Conservation (phyloP, 108 stramenopile genomes). For the Tribonema minus region DNA sequence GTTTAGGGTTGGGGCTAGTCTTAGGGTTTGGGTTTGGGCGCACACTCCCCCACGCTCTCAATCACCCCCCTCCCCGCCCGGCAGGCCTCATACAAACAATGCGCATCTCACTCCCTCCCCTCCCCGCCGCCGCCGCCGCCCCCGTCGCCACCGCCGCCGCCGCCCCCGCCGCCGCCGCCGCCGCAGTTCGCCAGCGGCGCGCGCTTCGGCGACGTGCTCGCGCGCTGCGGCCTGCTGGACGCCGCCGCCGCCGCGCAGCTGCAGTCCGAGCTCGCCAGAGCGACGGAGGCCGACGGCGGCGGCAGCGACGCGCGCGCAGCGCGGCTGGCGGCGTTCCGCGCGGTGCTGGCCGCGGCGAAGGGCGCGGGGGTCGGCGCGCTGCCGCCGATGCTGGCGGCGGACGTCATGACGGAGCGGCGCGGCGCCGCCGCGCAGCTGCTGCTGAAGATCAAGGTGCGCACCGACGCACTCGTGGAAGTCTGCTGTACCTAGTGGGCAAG, state of each 20-base stretch:
- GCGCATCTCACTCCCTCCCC: too few relatives aligned
- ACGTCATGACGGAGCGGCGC: background rate
- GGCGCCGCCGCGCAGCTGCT: background rate
- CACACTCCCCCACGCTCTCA: too few relatives aligned
- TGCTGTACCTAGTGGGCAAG: too few relatives aligned
- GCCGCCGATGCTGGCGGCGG: background rate
- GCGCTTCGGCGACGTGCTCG: background rate
- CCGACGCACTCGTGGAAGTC: too few relatives aligned
- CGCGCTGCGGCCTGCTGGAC: background rate
- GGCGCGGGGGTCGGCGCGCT: background rate
- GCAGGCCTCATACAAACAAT: too few relatives aligned
- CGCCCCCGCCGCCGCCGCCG: too few relatives aligned
- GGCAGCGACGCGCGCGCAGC: background rate
- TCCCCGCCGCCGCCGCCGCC: too few relatives aligned
- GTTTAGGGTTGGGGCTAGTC: too few relatives aligned
- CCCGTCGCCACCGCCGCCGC: too few relatives aligned
- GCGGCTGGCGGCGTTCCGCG: background rate
- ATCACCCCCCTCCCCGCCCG: too few relatives aligned
- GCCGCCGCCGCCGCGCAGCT: background rate
- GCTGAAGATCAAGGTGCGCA: background rate
- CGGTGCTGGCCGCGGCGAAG: background rate
- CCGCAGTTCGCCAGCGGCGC: background rate
- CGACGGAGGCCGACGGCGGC: background rate
- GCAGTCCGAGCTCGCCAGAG: too few relatives aligned
- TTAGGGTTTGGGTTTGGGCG: too few relatives aligned